Conservation (phyloP, 176 grass and related monocot species). For the Rhipidocladum racemiflorum region DNA sequence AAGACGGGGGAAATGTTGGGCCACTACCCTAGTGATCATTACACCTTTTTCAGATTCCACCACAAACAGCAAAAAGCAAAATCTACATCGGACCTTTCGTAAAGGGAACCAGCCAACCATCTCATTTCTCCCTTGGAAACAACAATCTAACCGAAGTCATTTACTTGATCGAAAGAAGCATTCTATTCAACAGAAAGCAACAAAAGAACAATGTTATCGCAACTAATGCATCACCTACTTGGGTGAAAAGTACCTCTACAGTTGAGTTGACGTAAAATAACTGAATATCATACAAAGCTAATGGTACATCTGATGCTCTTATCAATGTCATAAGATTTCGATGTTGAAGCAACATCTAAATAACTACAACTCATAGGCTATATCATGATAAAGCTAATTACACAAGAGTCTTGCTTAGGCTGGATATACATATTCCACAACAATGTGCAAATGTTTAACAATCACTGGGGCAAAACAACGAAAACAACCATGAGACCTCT, state of each 20-base stretch:
- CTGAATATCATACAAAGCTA: background rate
- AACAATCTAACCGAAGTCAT: slow-evolving; percentile 26
- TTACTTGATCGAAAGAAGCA: slow-evolving; percentile 14
- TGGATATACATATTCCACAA: background rate
- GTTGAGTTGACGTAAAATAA: background rate
- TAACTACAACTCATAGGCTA: background rate
- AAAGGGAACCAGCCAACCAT: background rate
- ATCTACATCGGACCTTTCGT: background rate
- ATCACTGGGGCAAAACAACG: background rate
- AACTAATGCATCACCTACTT: slow-evolving; percentile 1
- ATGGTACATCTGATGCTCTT: background rate
- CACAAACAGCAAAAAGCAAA: slow-evolving; percentile 11
- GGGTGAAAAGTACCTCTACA: background rate
- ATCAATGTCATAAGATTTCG: slow-evolving; percentile 14
- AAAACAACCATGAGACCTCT: slow-evolving; percentile 4
- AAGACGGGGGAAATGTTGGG: background rate
- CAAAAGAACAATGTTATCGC: background rate
- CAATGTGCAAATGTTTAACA: background rate
- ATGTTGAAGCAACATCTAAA: background rate
- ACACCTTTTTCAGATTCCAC: slow-evolving; percentile 24
- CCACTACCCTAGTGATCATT: background rate
- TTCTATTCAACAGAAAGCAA: slow-evolving; percentile 18
- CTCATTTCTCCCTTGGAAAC: slow-evolving; percentile 9
- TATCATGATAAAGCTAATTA: slow-evolving; percentile 1
- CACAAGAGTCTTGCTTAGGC: background rate